Conservation (phyloP, 345 rosid species). For the Eucalyptus tenuipes region DNA sequence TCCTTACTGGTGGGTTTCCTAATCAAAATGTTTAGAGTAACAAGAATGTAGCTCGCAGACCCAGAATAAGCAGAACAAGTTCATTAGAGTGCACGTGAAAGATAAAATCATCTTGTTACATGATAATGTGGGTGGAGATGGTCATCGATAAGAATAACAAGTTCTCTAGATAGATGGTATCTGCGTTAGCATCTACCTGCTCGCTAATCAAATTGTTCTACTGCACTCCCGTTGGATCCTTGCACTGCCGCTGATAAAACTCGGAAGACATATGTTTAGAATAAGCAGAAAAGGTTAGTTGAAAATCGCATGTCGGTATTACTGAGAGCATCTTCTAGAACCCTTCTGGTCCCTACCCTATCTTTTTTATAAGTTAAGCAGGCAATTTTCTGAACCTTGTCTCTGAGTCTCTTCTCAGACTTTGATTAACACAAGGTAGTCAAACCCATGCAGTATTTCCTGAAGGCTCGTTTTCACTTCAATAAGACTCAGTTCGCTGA, state of each 20-base stretch:
- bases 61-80: neutral
- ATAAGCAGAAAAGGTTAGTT: neutral
- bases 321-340: neutral
- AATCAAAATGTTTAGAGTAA: neutral
- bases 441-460: conserved; percentile 51
- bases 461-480: conserved; percentile 88
- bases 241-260: neutral
- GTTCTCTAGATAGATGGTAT: neutral
- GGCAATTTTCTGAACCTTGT: neutral
- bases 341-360: neutral
- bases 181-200: neutral
- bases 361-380: neutral
- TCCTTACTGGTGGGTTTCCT: conserved; percentile 34
- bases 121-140: neutral
- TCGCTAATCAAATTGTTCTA: neutral
- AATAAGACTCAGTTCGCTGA: conserved; percentile 72
- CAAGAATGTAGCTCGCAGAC: neutral
- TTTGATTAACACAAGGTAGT: neutral
- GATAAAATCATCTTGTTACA: neutral
- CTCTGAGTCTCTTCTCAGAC: neutral
- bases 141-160: neutral
- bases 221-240: neutral
- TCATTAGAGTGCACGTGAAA: neutral
- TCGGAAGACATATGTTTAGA: neutral
- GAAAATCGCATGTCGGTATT: neutral